These are phyloP conservation scores for Pseudozyma sp. DNA, from an alignment of 1,284 basidiomycete genomes.

Conservation along the genomic window DNA sequence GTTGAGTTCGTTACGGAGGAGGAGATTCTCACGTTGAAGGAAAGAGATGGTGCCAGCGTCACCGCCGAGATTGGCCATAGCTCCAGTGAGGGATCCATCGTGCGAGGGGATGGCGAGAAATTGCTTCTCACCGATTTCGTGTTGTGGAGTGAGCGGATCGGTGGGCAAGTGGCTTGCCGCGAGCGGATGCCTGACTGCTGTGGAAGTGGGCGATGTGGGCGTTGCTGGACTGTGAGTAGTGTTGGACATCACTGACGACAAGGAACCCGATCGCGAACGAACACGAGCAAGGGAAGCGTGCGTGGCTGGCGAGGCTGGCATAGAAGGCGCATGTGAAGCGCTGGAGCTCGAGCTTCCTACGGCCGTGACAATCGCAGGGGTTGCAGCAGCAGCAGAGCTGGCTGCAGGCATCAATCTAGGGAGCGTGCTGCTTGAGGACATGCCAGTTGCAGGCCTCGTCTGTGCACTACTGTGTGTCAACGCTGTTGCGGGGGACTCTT, in stretches of 20 bases:
- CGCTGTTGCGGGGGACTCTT: constrained; percentile 13
- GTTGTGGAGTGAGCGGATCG: constrained; percentile 26
- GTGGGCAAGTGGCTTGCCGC: constrained; percentile 31
- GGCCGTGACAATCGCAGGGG: constrained; percentile 34
- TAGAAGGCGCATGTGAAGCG: constrained; percentile 25
- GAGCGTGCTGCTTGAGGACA: constrained; percentile 32
- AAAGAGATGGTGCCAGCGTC: constrained; percentile 31
- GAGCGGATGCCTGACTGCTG: constrained; percentile 30
- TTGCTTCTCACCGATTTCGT: constrained; percentile 13
- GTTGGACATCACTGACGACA: constrained; percentile 47
- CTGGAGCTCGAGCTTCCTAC: constrained; percentile 45
- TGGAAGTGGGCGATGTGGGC: constrained; percentile 31
- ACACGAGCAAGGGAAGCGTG: constrained; percentile 25
- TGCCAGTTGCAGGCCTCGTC: constrained; percentile 1
- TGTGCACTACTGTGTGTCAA: background rate
- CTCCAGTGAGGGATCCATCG: constrained; percentile 2
- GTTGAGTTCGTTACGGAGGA: constrained; percentile 65
- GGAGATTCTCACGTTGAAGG: constrained; percentile 59
- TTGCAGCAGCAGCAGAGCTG: constrained; percentile 40
- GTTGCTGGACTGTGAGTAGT: constrained; percentile 22
- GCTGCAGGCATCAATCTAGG: constrained; percentile 38
- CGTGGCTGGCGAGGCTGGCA: constrained; percentile 32
- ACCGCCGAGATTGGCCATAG: constrained; percentile 5
- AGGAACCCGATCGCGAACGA: constrained; percentile 48
- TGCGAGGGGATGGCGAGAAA: constrained; percentile 9